These are phyloP conservation scores for Solanum virginianum DNA, from an alignment of 257 asterid genomes.

Conservation along the genomic window DNA sequence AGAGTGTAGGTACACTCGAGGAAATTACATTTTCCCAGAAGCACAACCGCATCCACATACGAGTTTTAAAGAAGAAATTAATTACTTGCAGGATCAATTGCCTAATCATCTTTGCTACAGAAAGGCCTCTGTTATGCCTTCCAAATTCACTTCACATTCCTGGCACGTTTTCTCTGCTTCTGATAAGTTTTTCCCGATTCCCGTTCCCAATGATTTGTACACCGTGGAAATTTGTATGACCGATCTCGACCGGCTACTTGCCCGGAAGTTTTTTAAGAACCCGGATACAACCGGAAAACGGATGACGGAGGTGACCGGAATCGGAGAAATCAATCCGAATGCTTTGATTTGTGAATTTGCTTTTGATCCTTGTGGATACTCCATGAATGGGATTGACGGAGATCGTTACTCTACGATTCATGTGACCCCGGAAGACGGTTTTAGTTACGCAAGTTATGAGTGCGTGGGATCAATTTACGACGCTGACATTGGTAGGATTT, in stretches of 20 bases:
- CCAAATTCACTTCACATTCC: constrained; percentile 38
- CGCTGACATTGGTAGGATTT: constrained; percentile 18
- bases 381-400: constrained; percentile 84
- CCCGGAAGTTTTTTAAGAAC: constrained; percentile 54
- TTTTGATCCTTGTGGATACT: constrained; percentile 92
- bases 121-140: constrained; percentile 53
- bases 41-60: constrained; percentile 83
- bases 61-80: constrained; percentile 56
- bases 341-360: constrained; percentile 78
- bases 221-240: constrained; percentile 92
- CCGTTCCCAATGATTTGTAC: constrained; percentile 11
- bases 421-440: constrained; percentile 94
- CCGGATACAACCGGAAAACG: constrained; percentile 55
- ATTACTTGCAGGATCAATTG: constrained; percentile 37
- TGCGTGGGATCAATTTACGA: constrained; percentile 40
- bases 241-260: constrained; percentile 48
- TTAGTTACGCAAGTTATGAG: constrained; percentile 90
- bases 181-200: neutral
- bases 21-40: constrained; percentile 81
- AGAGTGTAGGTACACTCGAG: constrained; percentile 86
- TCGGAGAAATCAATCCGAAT: constrained; percentile 26
- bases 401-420: constrained; percentile 83
- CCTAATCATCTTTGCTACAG: constrained; percentile 37
- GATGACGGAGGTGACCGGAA: constrained; percentile 68
- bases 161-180: constrained; percentile 87